Evolutionary conservation across 2,329 filamentous ascomycete genomes (phyloP).

Genomic region (Phaeosphaeriaceae sp.): DNA sequence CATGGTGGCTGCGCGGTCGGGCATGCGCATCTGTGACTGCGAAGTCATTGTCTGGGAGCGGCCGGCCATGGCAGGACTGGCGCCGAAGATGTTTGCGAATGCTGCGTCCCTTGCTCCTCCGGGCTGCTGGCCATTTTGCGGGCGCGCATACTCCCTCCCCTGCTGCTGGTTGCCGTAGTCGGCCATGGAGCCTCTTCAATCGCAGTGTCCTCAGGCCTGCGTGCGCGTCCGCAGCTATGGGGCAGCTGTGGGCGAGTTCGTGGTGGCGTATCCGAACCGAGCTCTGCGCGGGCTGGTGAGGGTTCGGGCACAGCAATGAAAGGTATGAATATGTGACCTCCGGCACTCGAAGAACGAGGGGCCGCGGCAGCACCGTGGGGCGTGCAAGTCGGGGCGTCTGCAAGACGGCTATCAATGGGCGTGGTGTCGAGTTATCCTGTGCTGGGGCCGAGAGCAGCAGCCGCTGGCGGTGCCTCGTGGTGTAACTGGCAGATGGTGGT

Average conservation of each 20-base stretch:
- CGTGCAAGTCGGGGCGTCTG: slow-evolving; percentile 14
- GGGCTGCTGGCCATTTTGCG: slow-evolving; percentile 60
- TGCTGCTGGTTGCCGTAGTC: slow-evolving; percentile 71
- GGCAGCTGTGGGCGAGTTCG: slow-evolving; percentile 23
- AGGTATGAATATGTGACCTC: neutral
- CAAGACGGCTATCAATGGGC: slow-evolving; percentile 13
- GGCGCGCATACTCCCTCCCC: slow-evolving; percentile 65
- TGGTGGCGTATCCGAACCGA: slow-evolving; percentile 12
- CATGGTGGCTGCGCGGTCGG: slow-evolving; percentile 79
- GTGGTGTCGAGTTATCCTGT: slow-evolving; percentile 9
- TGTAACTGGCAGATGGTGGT: slow-evolving; percentile 12
- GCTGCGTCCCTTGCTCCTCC: slow-evolving; percentile 85
- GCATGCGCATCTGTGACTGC: slow-evolving; percentile 68
- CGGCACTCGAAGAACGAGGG: slow-evolving; percentile 17
- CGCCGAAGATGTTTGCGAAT: slow-evolving; percentile 95
- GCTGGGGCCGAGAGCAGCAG: slow-evolving; percentile 14
- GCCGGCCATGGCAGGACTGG: slow-evolving; percentile 75
- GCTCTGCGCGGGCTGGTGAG: slow-evolving; percentile 18
- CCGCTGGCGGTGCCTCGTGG: slow-evolving; percentile 15
- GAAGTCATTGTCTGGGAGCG: slow-evolving; percentile 96
- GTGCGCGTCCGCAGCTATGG: slow-evolving; percentile 35
- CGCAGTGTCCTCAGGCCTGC: slow-evolving; percentile 16
- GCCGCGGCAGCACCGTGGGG: slow-evolving; percentile 15
- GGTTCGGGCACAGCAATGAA: slow-evolving; percentile 6
- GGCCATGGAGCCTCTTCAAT: slow-evolving; percentile 59